Percentiles rank a stretch among this genome's conserved stretches.
phyloP scores from a whole-genome alignment of 305 asterid species.

The Fraxinus sp. region DNA sequence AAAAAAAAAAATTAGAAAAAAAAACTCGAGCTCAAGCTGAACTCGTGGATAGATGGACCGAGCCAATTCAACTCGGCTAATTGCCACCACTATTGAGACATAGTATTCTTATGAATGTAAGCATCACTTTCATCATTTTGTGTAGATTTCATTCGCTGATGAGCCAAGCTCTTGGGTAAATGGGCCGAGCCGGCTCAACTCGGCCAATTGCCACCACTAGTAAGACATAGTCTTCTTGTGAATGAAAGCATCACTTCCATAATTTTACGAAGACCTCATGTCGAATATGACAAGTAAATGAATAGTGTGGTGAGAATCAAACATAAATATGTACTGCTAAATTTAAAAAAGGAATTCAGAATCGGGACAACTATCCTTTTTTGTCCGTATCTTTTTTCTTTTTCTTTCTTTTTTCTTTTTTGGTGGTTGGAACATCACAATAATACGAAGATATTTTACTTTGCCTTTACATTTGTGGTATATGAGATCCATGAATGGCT shows the following conservation, averaged over 20 bases:
- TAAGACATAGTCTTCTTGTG: neutral
- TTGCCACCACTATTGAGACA: no score
- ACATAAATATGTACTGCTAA: neutral
- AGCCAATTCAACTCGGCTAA: no score
- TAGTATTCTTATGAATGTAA: neutral
- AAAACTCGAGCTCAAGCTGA: no score
- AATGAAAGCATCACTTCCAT: neutral
- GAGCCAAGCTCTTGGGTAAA: no score
- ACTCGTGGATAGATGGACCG: no score
- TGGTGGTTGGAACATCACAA: neutral
- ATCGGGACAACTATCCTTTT: neutral
- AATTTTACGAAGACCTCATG: neutral
- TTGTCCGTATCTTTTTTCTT: neutral
- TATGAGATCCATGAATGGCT: conserved; percentile 5
- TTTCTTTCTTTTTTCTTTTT: neutral
- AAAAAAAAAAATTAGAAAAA: no score
- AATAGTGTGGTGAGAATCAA: neutral
- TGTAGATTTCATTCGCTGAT: neutral
- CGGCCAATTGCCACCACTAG: no score
- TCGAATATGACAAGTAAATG: neutral
- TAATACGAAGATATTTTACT: neutral
- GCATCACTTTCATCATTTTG: neutral
- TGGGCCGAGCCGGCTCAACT: no score
- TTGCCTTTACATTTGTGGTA: neutral
- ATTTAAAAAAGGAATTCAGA: neutral